Percentiles rank a stretch among this genome's conserved stretches.
Evolutionary conservation across 306 rosid species (phyloP).

Genomic region (Sophora flavescens): DNA sequence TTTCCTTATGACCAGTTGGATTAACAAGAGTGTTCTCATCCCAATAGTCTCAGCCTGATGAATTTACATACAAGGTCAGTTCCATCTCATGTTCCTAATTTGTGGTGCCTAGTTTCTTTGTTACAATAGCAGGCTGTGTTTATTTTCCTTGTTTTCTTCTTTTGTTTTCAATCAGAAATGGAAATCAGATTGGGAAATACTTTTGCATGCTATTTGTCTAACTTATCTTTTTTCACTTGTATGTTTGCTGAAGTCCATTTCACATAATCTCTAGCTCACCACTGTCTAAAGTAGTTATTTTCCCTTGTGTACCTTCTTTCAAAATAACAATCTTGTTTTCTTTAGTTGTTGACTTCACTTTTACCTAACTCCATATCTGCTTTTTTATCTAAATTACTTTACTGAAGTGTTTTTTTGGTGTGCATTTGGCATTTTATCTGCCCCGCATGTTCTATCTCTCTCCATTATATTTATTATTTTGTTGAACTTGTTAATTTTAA

Average conservation of each 20-base stretch:
- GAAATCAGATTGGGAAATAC: background rate
- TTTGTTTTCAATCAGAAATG: background rate
- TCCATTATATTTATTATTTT: background rate
- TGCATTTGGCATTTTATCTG: background rate
- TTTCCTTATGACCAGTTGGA: constrained; percentile 54
- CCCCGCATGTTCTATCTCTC: background rate
- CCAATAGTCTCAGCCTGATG: background rate
- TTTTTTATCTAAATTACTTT: background rate
- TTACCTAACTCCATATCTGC: too few species aligned
- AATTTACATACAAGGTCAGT: constrained; percentile 35
- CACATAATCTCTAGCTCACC: background rate
- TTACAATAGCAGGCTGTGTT: background rate
- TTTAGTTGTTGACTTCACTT: background rate
- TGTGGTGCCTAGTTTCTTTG: background rate
- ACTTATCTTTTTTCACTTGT: background rate
- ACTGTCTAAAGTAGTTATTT: background rate
- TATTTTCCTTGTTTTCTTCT: background rate
- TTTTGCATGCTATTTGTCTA: constrained; percentile 1
- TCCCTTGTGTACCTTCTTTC: background rate
- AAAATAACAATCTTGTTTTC: background rate
- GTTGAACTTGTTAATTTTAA: background rate
- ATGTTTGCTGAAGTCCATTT: background rate
- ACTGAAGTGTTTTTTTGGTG: background rate
- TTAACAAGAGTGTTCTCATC: constrained; percentile 21
- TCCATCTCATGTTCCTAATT: constrained; percentile 12